phyloP scores from a whole-genome alignment of 2,329 filamentous ascomycete species.

The Sordariomycetes sp. region DNA sequence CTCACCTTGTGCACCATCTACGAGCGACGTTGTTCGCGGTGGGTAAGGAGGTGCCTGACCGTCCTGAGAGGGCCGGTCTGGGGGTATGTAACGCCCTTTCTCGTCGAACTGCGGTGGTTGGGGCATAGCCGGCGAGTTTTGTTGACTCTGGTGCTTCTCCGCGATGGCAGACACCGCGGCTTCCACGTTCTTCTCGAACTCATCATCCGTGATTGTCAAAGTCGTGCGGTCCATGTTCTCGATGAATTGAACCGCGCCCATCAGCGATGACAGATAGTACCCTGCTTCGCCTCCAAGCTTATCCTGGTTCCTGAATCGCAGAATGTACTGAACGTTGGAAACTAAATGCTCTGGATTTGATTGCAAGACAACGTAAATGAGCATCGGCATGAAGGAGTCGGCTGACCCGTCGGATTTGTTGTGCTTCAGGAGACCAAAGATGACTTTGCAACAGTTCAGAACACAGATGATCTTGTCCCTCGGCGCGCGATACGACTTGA shows the following conservation, averaged over 20 bases:
- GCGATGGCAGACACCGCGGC: conserved; percentile 91
- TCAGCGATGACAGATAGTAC: conserved; percentile 92
- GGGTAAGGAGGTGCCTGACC: conserved; percentile 23
- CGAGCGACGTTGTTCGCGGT: conserved; percentile 1
- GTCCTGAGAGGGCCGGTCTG: conserved; percentile 37
- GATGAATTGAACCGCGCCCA: conserved; percentile 93
- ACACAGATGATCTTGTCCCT: conserved; percentile 98
- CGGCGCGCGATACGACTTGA: conserved; percentile 93
- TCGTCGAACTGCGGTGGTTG: conserved; percentile 32
- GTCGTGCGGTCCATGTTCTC: conserved; percentile 93
- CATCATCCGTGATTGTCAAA: conserved; percentile 85
- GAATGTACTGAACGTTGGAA: conserved; percentile 95
- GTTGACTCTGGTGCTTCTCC: conserved; percentile 73
- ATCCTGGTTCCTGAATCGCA: conserved; percentile 94
- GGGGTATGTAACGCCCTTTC: conserved; percentile 18
- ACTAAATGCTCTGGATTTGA: conserved; percentile 93
- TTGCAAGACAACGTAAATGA: conserved; percentile 93
- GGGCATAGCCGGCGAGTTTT: conserved; percentile 29
- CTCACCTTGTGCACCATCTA: conserved; percentile 33
- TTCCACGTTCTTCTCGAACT: conserved; percentile 96
- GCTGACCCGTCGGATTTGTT: conserved; percentile 90
- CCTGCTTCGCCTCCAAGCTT: conserved; percentile 96
- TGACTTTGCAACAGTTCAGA: conserved; percentile 97
- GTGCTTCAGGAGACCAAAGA: conserved; percentile 88
- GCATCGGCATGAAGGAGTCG: conserved; percentile 87